Evolutionary conservation across 805 yeast genomes (phyloP).

Genomic region (Zygosaccharomyces kombuchaensis): DNA sequence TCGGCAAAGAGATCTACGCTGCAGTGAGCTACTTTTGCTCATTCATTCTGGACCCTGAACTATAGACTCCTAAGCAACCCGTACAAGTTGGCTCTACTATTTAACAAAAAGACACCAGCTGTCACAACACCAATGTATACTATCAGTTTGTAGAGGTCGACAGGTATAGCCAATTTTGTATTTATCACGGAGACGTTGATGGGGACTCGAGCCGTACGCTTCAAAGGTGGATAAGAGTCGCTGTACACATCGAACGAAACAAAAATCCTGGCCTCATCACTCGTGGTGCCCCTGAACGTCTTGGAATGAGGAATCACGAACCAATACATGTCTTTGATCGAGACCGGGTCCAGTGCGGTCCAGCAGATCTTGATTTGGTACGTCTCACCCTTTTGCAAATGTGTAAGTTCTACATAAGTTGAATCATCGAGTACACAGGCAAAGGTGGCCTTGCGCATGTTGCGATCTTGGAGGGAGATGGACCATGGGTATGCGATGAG

Average conservation of each 20-base stretch:
- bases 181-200: conserved; percentile 22
- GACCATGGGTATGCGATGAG: conserved; percentile 5
- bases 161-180: conserved; percentile 24
- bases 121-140: conserved; percentile 14
- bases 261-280: conserved; percentile 15
- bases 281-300: conserved; percentile 9
- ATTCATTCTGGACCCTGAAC: conserved; percentile 44
- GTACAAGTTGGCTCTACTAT: conserved; percentile 11
- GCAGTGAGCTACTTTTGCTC: conserved; percentile 64
- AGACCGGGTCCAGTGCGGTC: conserved; percentile 31
- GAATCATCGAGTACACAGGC: conserved; percentile 4
- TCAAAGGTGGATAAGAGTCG: conserved; percentile 22
- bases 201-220: conserved; percentile 12
- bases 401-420: conserved; percentile 15
- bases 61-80: conserved; percentile 18
- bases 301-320: conserved; percentile 14
- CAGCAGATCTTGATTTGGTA: conserved; percentile 31
- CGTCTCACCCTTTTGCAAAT: conserved; percentile 14
- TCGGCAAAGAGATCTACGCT: conserved; percentile 68
- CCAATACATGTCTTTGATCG: conserved; percentile 14
- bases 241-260: conserved; percentile 11
- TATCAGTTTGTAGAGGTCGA: conserved; percentile 22
- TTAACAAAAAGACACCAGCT: conserved; percentile 7
- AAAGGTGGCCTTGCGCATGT: conserved; percentile 9
- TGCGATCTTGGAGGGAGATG: conserved; percentile 7